Evolutionary conservation across 768 basidiomycete species (phyloP).

Genomic region (Boletus rex-veris): DNA sequence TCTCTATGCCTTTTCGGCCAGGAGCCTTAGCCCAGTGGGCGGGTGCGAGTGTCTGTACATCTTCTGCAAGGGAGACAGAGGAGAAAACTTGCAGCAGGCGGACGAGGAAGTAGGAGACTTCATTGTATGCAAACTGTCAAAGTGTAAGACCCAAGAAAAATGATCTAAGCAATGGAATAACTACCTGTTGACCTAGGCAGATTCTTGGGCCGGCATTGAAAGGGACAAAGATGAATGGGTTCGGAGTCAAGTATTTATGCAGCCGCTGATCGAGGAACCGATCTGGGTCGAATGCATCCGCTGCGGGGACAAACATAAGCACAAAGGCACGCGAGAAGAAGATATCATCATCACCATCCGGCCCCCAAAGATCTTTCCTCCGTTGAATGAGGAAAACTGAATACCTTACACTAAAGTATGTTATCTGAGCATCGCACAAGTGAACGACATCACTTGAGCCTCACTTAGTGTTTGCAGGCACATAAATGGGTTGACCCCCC

Average conservation of each 20-base stretch:
- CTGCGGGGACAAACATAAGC: constrained; percentile 27
- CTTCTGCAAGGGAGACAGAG: constrained; percentile 40
- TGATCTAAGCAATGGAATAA: neutral
- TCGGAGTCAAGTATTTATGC: constrained; percentile 50
- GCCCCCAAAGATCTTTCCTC: constrained; percentile 62
- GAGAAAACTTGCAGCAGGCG: constrained; percentile 56
- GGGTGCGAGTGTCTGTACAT: constrained; percentile 47
- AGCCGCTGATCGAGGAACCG: constrained; percentile 62
- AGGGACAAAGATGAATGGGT: constrained; percentile 49
- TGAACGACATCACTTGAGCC: neutral
- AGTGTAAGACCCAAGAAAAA: neutral
- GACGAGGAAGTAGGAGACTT: constrained; percentile 60
- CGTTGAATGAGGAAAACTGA: constrained; percentile 58
- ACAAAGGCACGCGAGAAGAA: neutral
- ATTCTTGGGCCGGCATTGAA: constrained; percentile 41
- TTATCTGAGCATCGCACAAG: neutral
- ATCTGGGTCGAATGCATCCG: constrained; percentile 62
- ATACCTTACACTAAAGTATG: constrained; percentile 37
- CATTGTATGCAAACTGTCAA: constrained; percentile 60
- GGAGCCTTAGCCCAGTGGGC: constrained; percentile 38
- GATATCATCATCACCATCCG: constrained; percentile 44
- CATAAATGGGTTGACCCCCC: constrained; percentile 30
- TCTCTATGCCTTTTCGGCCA: constrained; percentile 43
- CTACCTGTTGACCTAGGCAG: constrained; percentile 38
- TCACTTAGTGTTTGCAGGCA: constrained; percentile 32